phyloP scores from a whole-genome alignment of 139 green algal species.

The Trebouxia sp. region DNA sequence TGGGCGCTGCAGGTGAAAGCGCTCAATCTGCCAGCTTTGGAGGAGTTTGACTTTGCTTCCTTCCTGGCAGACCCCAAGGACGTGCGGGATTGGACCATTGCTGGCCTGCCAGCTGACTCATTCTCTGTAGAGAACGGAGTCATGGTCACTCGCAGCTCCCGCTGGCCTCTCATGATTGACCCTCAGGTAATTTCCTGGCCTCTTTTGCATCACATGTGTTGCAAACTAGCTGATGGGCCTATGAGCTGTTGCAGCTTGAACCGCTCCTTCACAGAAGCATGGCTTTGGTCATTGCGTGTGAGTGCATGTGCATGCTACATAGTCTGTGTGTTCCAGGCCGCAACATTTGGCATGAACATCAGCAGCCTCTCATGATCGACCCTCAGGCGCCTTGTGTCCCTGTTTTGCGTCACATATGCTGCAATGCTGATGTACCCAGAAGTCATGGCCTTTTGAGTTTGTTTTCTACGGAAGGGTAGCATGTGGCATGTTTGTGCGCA shows the following conservation, averaged over 20 bases:
- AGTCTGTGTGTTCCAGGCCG: too few relatives aligned
- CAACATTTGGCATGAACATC: too few relatives aligned
- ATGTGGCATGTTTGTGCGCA: too few relatives aligned
- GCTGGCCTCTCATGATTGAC: slow-evolving; percentile 56
- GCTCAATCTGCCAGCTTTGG: slow-evolving; percentile 47
- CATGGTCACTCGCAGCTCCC: slow-evolving; percentile 36
- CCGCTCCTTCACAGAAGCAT: too few relatives aligned
- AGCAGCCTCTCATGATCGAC: too few relatives aligned
- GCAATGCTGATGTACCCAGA: too few relatives aligned
- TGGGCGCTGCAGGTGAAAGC: slow-evolving; percentile 55
- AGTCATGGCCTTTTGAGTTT: too few relatives aligned
- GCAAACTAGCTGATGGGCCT: not conserved
- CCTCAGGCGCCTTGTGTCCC: too few relatives aligned
- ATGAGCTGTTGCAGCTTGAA: not conserved
- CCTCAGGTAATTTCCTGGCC: slow-evolving; percentile 36
- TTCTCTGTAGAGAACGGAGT: slow-evolving; percentile 77
- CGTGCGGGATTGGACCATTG: slow-evolving; percentile 68
- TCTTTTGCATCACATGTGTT: not conserved
- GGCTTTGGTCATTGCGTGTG: too few relatives aligned
- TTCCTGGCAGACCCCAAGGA: slow-evolving; percentile 64
- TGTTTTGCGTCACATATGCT: too few relatives aligned
- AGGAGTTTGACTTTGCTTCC: slow-evolving; percentile 51
- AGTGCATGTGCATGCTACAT: too few relatives aligned
- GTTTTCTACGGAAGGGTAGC: too few relatives aligned
- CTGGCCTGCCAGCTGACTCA: slow-evolving; percentile 71